phyloP scores from a whole-genome alignment of 2,329 filamentous ascomycete species.

The Aureobasidium sp. region DNA sequence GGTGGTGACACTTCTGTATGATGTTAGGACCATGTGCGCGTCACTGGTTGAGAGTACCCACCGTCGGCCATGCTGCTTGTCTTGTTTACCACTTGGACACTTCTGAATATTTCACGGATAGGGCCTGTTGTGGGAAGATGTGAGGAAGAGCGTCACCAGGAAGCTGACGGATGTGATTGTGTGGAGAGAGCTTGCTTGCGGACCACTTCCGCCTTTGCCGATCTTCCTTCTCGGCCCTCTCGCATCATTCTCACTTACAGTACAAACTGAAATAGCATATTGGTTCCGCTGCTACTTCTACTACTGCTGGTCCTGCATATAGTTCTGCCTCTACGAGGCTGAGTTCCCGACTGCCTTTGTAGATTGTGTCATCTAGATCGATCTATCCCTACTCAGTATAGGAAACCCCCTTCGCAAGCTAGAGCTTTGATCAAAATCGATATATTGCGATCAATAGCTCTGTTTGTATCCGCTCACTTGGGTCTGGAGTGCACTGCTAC shows the following conservation, averaged over 20 bases:
- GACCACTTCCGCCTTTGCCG: neutral
- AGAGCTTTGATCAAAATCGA: neutral
- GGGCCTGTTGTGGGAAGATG: neutral
- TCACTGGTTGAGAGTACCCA: neutral
- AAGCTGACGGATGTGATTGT: neutral
- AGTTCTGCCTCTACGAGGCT: neutral
- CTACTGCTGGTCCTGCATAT: neutral
- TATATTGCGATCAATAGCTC: neutral
- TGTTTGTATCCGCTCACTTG: neutral
- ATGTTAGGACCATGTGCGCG: neutral
- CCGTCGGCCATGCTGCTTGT: conserved; percentile 1
- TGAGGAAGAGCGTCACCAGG: neutral
- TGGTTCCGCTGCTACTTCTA: neutral
- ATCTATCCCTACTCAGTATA: neutral
- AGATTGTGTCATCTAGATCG: neutral
- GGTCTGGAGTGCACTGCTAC: neutral
- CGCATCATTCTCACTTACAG: too few relatives aligned
- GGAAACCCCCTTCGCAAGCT: neutral
- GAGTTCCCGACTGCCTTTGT: too few relatives aligned
- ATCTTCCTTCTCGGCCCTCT: neutral
- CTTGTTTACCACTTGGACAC: neutral
- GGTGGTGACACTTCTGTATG: conserved; percentile 18
- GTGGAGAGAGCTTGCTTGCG: neutral
- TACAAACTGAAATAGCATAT: neutral
- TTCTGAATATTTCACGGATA: neutral